These are phyloP conservation scores for Penicillium crystallinum DNA, from an alignment of 495 filamentous ascomycete genomes.

Conservation along the genomic window DNA sequence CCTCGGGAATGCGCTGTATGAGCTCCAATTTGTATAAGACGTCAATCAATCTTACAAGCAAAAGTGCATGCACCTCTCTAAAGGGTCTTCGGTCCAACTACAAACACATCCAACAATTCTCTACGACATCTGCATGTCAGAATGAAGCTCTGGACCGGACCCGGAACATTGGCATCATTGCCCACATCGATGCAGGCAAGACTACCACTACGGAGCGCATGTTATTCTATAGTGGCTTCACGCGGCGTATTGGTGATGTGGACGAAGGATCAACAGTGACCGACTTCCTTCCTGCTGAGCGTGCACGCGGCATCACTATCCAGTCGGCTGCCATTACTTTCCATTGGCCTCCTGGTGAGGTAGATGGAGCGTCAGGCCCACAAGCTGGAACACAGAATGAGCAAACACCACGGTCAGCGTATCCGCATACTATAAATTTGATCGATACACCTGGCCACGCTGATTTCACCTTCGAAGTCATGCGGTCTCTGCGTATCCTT, in stretches of 20 bases:
- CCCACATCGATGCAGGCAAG: slow-evolving; percentile 98
- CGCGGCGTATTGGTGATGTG: slow-evolving; percentile 87
- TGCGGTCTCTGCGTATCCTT: slow-evolving; percentile 85
- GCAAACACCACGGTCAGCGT: slow-evolving; percentile 28
- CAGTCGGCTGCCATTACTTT: slow-evolving; percentile 97
- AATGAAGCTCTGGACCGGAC: slow-evolving; percentile 50
- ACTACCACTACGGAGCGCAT: slow-evolving; percentile 99
- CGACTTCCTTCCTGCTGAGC: slow-evolving; percentile 93
- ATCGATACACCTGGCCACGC: slow-evolving; percentile 98
- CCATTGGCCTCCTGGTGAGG: slow-evolving; percentile 64
- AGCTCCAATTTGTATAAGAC: slow-evolving; percentile 16
- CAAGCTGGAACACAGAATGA: slow-evolving; percentile 16
- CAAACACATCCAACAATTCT: slow-evolving; percentile 18
- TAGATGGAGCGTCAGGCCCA: slow-evolving; percentile 8
- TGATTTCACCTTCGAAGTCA: slow-evolving; percentile 97
- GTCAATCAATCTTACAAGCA: slow-evolving; percentile 6
- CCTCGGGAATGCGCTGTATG: slow-evolving; percentile 26
- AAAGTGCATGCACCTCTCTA: slow-evolving; percentile 1
- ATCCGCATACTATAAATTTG: slow-evolving; percentile 74
- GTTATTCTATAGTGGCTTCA: slow-evolving; percentile 94
- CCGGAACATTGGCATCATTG: slow-evolving; percentile 97
- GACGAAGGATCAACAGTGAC: slow-evolving; percentile 97
- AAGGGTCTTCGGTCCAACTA: slow-evolving; percentile 5
- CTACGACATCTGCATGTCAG: slow-evolving; percentile 22
- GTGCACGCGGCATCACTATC: slow-evolving; percentile 92